phyloP scores from a whole-genome alignment of 768 basidiomycete species.

The Lactarius hengduanensis region DNA sequence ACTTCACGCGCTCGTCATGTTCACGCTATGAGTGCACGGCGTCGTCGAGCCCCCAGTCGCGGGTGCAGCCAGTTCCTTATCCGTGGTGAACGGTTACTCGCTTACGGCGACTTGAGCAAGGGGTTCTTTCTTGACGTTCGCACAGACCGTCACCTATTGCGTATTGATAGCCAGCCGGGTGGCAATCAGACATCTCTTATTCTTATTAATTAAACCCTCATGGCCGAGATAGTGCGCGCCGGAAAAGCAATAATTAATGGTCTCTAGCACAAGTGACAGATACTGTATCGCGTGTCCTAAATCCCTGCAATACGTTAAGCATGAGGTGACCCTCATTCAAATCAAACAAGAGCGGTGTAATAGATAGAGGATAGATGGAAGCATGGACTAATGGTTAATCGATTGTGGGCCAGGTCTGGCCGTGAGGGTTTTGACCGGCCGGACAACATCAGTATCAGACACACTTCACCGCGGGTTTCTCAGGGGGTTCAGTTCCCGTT shows the following conservation, averaged over 20 bases:
- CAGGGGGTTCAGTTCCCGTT: slow-evolving; percentile 10
- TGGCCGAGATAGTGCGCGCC: not conserved
- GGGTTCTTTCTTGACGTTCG: not conserved
- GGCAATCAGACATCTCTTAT: slow-evolving; percentile 14
- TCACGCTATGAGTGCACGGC: slow-evolving; percentile 66
- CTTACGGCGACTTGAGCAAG: too few species aligned
- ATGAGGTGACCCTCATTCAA: not conserved
- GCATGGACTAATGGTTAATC: not conserved
- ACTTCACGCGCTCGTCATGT: slow-evolving; percentile 82
- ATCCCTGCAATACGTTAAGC: slow-evolving; percentile 3
- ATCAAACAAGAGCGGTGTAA: not conserved
- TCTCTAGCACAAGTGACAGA: not conserved
- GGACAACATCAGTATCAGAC: not conserved
- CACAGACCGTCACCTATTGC: not conserved
- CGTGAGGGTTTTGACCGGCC: not conserved
- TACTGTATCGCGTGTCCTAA: not conserved
- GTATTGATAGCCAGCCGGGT: not conserved
- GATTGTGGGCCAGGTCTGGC: not conserved
- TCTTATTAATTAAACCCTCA: slow-evolving; percentile 12
- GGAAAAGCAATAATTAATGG: not conserved
- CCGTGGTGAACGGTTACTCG: slow-evolving; percentile 29
- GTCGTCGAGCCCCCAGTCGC: slow-evolving; percentile 48
- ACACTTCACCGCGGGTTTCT: not conserved
- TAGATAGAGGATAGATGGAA: not conserved
- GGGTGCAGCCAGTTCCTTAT: slow-evolving; percentile 52